Evolutionary conservation across 177 flowering plant species (phyloP), one percentile per base, ranked within the genome.

Genomic region (Telopea speciosissima): DNA sequence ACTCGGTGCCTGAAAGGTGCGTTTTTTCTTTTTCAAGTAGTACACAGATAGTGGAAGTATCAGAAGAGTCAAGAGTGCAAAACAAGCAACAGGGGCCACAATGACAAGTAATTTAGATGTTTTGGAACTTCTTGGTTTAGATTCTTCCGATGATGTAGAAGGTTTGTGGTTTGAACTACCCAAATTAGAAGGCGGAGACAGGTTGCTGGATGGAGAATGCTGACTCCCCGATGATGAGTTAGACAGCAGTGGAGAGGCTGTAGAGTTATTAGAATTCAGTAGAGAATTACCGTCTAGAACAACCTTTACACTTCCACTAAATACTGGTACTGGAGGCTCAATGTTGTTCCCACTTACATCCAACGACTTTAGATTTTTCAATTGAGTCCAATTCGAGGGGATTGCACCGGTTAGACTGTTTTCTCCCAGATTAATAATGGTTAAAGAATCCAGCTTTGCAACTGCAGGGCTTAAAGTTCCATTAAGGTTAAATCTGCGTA

Each of bases 401-500:
- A 92, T 66, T 9, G 31, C 28, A 52, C 92, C 92, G 42, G 71
- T 73, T 66, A 90, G 65, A 68, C 78, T 74, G 79, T 90, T 92
- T 21, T 71, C 81, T 8, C 70, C 72, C n/a, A 92, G 81, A 60
- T 79, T 76, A 73, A 92, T 75, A 28, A 80, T 78, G 45, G 64
- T 42, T 16, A 90, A 62, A 49, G 96, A 88, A 78, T 78, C 76
- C 62, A 92, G 77, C 65, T 81, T 79, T 7, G 74, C 91, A 71
- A 92, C 42, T 31, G 92, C 85, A 73, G 93, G 86, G 73, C 92
- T 89, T 21, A 92, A 79, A 24, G 80, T 85, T 54, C 97, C 96
- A 76, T 62, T 89, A 25, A 92, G 87, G 19, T 78, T 68, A n/a
- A 1, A 72, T 24, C 76, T 75, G 24, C 84, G 92, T 79, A 92